Base-by-base conservation (phyloP, 768 basidiomycete species). In the Lepiota brunneoincarnata region DNA sequence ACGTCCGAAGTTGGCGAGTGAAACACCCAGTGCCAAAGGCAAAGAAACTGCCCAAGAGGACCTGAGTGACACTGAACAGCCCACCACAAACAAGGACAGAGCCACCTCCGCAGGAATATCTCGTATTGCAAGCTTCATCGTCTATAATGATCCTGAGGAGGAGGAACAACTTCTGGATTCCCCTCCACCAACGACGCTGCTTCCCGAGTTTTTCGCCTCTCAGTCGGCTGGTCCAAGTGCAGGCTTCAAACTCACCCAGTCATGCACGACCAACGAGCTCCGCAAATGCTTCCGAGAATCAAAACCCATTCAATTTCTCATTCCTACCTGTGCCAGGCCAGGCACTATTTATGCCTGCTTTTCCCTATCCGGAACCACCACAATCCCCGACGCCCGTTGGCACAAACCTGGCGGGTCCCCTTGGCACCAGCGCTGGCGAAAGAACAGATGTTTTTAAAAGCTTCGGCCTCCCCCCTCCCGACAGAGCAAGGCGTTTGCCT, bases 381-480 rank as follows among this genome's bases (percentile, higher is more conserved):
- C 76, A 77, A 54, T 83, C 82, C 5, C 84, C 84, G 15, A 76
- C 82, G 2, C 83, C 84, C 6, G 71, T 73, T 21, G 70, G 74
- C 39, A 55, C 66, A 23, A 68, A 63, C 40, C 28, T 63, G 47
- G 59, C 59, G 35, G 51, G 60, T 9, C 63, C 66, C 48, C 52
- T 64, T 24, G 64, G 58, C 39, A 69, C 67, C 43, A 60, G 60
- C n/a, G 59, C 67, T 48, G 67, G 66, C 20, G 72, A 72, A 23
- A 69, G 75, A 38, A 73, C 71, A 2, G 77, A 79, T 58, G 69
- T 75, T 14, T 81, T 81, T 59, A 72, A 73, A 59, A 41, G 71
- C 17, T 78, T 80, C 61, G 77, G 76, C 17, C 63, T 76, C 15
- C 78, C 77, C 37, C 71, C 72, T 35, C 74, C 72, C 24, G 64